These are phyloP conservation scores for Candida buenavistaensis DNA, from an alignment of 1,139 yeast genomes.

Conservation along the genomic window DNA sequence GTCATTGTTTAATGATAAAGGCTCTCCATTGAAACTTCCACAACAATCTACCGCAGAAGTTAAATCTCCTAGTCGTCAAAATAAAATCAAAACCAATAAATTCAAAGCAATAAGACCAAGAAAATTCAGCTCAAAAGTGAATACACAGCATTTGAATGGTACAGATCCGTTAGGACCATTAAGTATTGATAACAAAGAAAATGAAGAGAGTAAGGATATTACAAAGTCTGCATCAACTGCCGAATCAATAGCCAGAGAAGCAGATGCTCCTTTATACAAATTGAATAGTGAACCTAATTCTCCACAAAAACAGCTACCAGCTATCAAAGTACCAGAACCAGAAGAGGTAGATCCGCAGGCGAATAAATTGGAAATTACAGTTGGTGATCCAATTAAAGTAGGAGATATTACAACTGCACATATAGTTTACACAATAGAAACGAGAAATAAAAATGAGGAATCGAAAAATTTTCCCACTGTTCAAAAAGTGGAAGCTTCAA, in stretches of 20 bases:
- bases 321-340: constrained; percentile 5
- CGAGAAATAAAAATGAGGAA: constrained; percentile 42
- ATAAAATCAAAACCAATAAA: constrained; percentile 20
- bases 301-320: constrained; percentile 3
- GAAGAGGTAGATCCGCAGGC: constrained; percentile 6
- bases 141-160: constrained; percentile 31
- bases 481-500: constrained; percentile 53
- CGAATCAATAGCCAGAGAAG: constrained; percentile 31
- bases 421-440: constrained; percentile 78
- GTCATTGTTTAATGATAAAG: constrained; percentile 37
- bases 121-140: constrained; percentile 31
- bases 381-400: constrained; percentile 89
- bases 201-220: constrained; percentile 1
- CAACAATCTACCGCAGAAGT: constrained; percentile 11
- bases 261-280: constrained; percentile 55
- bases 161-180: constrained; percentile 43
- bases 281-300: constrained; percentile 16
- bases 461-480: constrained; percentile 26
- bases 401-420: constrained; percentile 90
- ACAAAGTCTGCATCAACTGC: constrained; percentile 19
- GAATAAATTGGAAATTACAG: constrained; percentile 58
- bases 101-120: constrained; percentile 50
- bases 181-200: constrained; percentile 23
- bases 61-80: constrained; percentile 33
- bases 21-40: constrained; percentile 34